Percentiles rank a stretch among this genome's conserved stretches.
Evolutionary conservation across 768 basidiomycete species (phyloP).

Genomic region (Trametes coccinea): DNA sequence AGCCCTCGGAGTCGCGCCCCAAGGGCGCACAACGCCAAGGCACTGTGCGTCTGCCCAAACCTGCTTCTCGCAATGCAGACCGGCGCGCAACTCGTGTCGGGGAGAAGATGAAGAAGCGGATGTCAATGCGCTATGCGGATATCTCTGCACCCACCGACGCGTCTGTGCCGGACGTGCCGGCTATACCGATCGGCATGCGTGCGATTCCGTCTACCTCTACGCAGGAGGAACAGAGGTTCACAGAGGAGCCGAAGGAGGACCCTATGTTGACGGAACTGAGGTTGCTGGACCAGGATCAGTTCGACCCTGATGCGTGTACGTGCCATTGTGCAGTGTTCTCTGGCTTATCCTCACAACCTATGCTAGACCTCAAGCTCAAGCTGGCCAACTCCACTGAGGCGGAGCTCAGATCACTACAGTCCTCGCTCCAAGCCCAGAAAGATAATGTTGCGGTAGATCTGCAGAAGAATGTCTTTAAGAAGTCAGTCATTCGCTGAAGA

Average conservation of each 20-base stretch:
- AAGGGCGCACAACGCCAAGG: slow-evolving; percentile 15
- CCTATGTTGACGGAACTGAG: slow-evolving; percentile 58
- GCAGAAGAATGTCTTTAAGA: slow-evolving; percentile 93
- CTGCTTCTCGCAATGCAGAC: slow-evolving; percentile 19
- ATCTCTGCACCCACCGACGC: slow-evolving; percentile 70
- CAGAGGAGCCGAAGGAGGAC: slow-evolving; percentile 57
- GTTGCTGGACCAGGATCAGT: slow-evolving; percentile 72
- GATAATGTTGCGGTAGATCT: slow-evolving; percentile 77
- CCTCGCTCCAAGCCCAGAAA: slow-evolving; percentile 68
- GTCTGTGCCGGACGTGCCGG: slow-evolving; percentile 57
- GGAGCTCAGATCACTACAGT: slow-evolving; percentile 74
- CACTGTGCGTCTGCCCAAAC: slow-evolving; percentile 11
- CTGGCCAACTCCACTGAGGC: slow-evolving; percentile 88
- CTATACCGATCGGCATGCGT: slow-evolving; percentile 48
- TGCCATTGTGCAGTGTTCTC: slow-evolving; percentile 11
- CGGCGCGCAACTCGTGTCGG: slow-evolving; percentile 53
- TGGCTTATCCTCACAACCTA: not conserved
- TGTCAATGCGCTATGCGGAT: slow-evolving; percentile 93
- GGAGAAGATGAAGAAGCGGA: slow-evolving; percentile 95
- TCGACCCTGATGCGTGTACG: slow-evolving; percentile 90
- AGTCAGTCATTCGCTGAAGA: slow-evolving; percentile 47
- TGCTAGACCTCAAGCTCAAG: slow-evolving; percentile 73
- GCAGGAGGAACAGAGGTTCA: slow-evolving; percentile 29
- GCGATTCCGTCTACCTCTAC: slow-evolving; percentile 34
- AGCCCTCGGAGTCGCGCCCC: slow-evolving; percentile 27